Evolutionary conservation across 2,329 filamentous ascomycete species (phyloP), one percentile per base, ranked within the genome.

Genomic region (Tricladium varicosporioides): DNA sequence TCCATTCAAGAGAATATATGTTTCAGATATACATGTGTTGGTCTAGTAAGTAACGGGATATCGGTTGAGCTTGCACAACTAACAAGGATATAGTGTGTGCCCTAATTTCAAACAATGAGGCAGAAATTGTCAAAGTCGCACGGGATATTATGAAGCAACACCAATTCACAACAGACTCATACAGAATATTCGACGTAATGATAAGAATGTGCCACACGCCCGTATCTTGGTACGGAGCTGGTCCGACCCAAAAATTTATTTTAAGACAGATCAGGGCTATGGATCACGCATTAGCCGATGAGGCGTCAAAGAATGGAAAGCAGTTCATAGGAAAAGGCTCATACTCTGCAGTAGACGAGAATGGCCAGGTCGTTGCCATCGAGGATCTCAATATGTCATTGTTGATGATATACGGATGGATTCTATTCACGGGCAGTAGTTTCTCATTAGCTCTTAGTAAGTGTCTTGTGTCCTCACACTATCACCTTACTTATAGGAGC

Each of bases 221-320:
- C 1, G 78, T 84, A 40, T 82, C 85, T 31, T 90, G 88, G 78
- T 96, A 93, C 72, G 87, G 87, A 51, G 87, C 88, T 2, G 89
- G 90, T 0, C 87, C 91, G 0, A 87, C 88, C 16, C 92, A 96
- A 72, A 97, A 97, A 71, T 96, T 90, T 69, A 86, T 97, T 67
- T 79, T 97, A 57, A 86, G 94, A 4, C 91, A 96, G 73, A 90
- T 99, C 73, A 95, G 96, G 72, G 85, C 86, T 2, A 89, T 96
- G 76, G 94, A 99, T 72, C 87, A 82, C 61, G 75, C 78, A 4
- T 78, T 89, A 2, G 76, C 87, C 46, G 77, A 74, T 2, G 76
- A 78, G 2, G 77, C 81, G 13, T 75, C 79, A 13, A 74, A 78
- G 22, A 76, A 80, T 13, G 65, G 75, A 51, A 73, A 72, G 22